These are phyloP conservation scores for Melastoma candidum DNA, from an alignment of 441 rosid genomes.

Conservation along the genomic window DNA sequence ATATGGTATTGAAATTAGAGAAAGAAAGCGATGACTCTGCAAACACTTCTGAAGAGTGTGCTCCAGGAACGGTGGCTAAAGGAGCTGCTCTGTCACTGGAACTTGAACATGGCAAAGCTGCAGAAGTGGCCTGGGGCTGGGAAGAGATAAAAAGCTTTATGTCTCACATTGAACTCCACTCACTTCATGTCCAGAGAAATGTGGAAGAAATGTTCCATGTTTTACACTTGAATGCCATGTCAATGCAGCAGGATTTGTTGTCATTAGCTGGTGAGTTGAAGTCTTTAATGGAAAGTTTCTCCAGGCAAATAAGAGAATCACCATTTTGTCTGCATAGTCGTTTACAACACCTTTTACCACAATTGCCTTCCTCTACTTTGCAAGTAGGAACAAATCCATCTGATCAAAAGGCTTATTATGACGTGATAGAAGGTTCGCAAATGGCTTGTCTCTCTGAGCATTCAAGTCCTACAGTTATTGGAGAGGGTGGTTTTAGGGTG, in stretches of 20 bases:
- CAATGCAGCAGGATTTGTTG: conserved; percentile 39
- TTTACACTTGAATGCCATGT: conserved; percentile 35
- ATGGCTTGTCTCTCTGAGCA: conserved; percentile 13
- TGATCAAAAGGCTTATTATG: conserved; percentile 17
- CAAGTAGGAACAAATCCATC: conserved; percentile 12
- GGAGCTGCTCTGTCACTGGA: conserved; percentile 14
- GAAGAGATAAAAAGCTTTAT: conserved; percentile 38
- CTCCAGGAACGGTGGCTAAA: conserved; percentile 14
- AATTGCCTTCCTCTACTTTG: conserved; percentile 23
- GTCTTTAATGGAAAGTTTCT: conserved; percentile 43
- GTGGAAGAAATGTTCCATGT: conserved; percentile 41
- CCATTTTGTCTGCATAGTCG: conserved; percentile 46
- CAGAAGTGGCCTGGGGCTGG: conserved; percentile 9
- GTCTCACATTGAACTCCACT: conserved; percentile 48
- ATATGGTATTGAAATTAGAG: conserved; percentile 16
- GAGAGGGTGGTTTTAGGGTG: conserved; percentile 17
- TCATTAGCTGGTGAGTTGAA: conserved; percentile 31
- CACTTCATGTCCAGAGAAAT: conserved; percentile 52
- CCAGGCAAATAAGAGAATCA: conserved; percentile 46
- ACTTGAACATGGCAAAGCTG: conserved; percentile 20
- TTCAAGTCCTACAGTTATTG: conserved; percentile 14
- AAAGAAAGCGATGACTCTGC: neutral
- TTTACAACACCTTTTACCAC: conserved; percentile 27
- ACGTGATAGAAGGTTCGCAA: conserved; percentile 11
- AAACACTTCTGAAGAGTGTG: conserved; percentile 11